A percentile compares a stretch with the other conserved stretches of the same genome.
phyloP scores from a whole-genome alignment of 2,329 filamentous ascomycete genomes.

The Blastomyces silverae region DNA sequence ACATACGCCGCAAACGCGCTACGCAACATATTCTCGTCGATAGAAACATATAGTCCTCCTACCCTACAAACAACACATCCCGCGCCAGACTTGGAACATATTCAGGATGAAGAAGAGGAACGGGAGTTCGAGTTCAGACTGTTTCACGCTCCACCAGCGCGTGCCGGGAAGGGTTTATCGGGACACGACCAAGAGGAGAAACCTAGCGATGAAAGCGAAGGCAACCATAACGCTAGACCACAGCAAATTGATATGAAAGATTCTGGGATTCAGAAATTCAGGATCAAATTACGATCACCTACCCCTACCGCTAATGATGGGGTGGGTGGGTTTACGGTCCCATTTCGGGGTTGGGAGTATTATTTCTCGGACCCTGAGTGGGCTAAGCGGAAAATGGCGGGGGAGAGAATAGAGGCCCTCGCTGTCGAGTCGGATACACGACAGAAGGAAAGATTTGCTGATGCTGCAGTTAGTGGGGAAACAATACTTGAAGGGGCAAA shows the following conservation, averaged over 20 bases:
- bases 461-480: slow-evolving; percentile 34
- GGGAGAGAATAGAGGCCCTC: slow-evolving; percentile 14
- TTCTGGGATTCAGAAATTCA: slow-evolving; percentile 33
- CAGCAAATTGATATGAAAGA: background rate
- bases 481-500: slow-evolving; percentile 30
- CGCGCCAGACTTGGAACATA: slow-evolving; percentile 8
- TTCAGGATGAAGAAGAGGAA: slow-evolving; percentile 30
- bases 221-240: background rate
- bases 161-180: background rate
- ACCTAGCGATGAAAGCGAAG: background rate
- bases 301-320: slow-evolving; percentile 27
- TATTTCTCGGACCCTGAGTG: slow-evolving; percentile 36
- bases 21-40: slow-evolving; percentile 16
- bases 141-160: slow-evolving; percentile 30
- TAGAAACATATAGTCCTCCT: slow-evolving; percentile 16
- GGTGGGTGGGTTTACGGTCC: slow-evolving; percentile 36
- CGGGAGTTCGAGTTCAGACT: slow-evolving; percentile 42
- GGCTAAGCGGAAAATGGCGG: slow-evolving; percentile 17
- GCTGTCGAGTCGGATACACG: background rate
- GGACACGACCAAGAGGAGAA: slow-evolving; percentile 6
- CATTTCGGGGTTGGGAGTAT: slow-evolving; percentile 39
- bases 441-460: slow-evolving; percentile 26
- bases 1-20: slow-evolving; percentile 18
- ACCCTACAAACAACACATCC: background rate
- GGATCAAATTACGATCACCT: slow-evolving; percentile 37